Evolutionary conservation across 345 rosid genomes (phyloP).

Genomic region (Heritiera littoralis): DNA sequence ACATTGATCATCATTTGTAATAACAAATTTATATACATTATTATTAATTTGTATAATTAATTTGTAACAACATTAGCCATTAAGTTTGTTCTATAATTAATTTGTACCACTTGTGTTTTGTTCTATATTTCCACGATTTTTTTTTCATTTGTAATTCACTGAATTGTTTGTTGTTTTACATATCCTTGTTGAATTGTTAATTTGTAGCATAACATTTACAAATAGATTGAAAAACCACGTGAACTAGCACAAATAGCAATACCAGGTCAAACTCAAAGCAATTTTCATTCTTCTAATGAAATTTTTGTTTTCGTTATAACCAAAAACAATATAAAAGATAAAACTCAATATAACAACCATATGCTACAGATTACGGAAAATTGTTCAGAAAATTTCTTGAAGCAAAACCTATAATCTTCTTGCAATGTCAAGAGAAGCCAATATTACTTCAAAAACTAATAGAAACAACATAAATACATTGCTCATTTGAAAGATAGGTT

Average conservation of each 20-base stretch:
- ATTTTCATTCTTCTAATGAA: not conserved
- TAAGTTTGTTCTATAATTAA: too few relatives aligned
- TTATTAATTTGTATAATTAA: too few relatives aligned
- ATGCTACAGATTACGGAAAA: not conserved
- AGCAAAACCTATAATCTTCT: slow-evolving; percentile 6
- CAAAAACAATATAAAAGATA: not conserved
- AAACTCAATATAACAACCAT: not conserved
- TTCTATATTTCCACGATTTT: too few relatives aligned
- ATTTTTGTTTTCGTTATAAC: not conserved
- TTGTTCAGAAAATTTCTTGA: not conserved
- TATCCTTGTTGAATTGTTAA: too few relatives aligned
- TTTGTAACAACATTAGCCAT: too few relatives aligned
- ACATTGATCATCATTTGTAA: too few relatives aligned
- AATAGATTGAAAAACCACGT: not conserved
- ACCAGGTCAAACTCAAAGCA: not conserved
- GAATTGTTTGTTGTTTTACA: too few relatives aligned
- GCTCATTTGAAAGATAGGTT: not conserved
- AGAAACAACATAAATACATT: not conserved
- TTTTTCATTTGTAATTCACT: too few relatives aligned
- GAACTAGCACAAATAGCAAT: not conserved
- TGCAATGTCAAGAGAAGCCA: not conserved
- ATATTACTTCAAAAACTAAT: not conserved
- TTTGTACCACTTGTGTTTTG: too few relatives aligned
- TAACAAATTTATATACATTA: too few relatives aligned
- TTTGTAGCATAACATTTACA: not conserved